Evolutionary conservation across 768 basidiomycete species (phyloP).

Genomic region (Pulveroboletus sp.): DNA sequence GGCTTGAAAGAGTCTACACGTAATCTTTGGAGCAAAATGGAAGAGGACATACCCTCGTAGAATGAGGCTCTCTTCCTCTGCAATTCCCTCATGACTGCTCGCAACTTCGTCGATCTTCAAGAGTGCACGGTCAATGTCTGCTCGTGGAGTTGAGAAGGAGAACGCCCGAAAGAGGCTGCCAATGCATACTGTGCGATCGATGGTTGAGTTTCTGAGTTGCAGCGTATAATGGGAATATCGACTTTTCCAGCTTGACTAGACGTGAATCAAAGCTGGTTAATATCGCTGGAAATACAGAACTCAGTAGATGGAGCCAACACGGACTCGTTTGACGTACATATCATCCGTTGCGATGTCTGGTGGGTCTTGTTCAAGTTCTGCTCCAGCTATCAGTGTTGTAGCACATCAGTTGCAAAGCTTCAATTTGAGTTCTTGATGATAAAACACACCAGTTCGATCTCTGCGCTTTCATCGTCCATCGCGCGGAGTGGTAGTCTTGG

Average conservation of each 20-base stretch:
- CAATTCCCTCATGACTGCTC: constrained; percentile 71
- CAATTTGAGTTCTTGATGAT: background rate
- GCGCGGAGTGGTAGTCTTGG: background rate
- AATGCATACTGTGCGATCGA: constrained; percentile 63
- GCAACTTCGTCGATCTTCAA: constrained; percentile 77
- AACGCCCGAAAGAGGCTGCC: background rate
- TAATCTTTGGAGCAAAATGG: too few species aligned
- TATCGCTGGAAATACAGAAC: constrained; percentile 55
- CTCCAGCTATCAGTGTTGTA: constrained; percentile 62
- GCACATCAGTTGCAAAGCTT: background rate
- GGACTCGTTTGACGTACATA: constrained; percentile 47
- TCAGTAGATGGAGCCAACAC: background rate
- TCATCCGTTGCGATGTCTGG: constrained; percentile 85
- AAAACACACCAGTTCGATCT: constrained; percentile 20
- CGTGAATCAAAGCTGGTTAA: constrained; percentile 82
- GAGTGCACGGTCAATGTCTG: constrained; percentile 81
- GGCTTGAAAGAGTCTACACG: constrained; percentile 39
- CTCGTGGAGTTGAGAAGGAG: background rate
- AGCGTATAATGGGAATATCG: constrained; percentile 78
- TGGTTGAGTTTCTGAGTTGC: constrained; percentile 74
- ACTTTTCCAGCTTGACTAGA: constrained; percentile 79
- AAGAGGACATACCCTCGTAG: constrained; percentile 57
- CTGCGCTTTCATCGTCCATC: constrained; percentile 29
- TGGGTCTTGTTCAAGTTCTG: constrained; percentile 86
- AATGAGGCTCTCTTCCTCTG: constrained; percentile 76